phyloP scores from a whole-genome alignment of 495 filamentous ascomycete species.

The Xylaria bambusicola region DNA sequence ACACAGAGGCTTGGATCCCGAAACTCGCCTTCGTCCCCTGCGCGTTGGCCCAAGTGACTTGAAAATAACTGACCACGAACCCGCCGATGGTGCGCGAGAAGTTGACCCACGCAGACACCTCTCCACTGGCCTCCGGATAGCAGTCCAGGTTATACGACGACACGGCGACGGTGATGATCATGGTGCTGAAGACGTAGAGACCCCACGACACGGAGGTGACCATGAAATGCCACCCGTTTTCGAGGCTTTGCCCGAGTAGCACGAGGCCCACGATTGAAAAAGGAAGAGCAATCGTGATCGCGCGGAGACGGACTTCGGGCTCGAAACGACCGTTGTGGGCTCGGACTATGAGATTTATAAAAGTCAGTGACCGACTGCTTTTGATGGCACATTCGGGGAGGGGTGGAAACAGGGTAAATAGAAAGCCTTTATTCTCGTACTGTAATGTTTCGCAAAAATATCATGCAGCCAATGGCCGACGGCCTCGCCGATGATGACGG shows the following conservation, averaged over 20 bases:
- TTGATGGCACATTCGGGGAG: not conserved
- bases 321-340: conserved; percentile 56
- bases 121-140: conserved; percentile 59
- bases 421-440: no score
- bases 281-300: conserved; percentile 51
- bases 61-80: conserved; percentile 56
- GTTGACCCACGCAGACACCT: conserved; percentile 58
- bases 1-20: conserved; percentile 53
- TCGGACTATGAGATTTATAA: conserved; percentile 26
- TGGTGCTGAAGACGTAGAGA: conserved; percentile 60
- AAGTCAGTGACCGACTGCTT: not conserved
- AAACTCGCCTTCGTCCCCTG: conserved; percentile 46
- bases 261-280: conserved; percentile 55
- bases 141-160: conserved; percentile 62
- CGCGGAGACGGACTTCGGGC: conserved; percentile 60
- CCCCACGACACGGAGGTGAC: conserved; percentile 56
- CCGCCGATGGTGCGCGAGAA: conserved; percentile 48
- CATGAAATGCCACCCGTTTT: conserved; percentile 58
- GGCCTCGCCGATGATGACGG: conserved; percentile 53
- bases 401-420: not conserved
- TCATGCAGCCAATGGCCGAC: conserved; percentile 65
- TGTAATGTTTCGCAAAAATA: conserved; percentile 47
- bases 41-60: conserved; percentile 40
- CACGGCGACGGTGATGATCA: conserved; percentile 64
- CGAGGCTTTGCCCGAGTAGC: conserved; percentile 57